Percentiles rank a stretch among this genome's conserved stretches.
phyloP scores from a whole-genome alignment of 192 early-diverging fungal genomes.

The Coemansia sp. region DNA sequence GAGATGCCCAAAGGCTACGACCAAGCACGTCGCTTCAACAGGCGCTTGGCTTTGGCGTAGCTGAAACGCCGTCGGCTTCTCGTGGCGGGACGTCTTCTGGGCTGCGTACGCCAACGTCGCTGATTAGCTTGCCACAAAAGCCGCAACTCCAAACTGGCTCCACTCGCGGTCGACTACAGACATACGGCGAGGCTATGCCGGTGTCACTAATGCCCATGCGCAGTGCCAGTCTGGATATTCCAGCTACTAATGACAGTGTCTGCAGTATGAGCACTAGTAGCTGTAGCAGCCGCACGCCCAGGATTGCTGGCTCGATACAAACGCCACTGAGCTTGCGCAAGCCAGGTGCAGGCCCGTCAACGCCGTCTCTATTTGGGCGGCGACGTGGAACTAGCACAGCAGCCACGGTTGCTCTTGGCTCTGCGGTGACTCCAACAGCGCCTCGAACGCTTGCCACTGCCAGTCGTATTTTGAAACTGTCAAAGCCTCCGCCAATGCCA shows the following conservation, averaged over 20 bases:
- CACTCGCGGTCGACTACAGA: slow-evolving; percentile 1
- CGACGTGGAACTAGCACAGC: background rate
- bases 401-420: background rate
- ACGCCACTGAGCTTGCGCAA: background rate
- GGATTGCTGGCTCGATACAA: background rate
- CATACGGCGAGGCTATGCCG: slow-evolving; percentile 18
- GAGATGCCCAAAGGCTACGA: background rate
- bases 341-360: background rate
- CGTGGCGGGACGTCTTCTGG: background rate
- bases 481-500: background rate
- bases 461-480: slow-evolving; percentile 1
- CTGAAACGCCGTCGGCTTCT: background rate
- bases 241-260: background rate
- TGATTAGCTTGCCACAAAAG: background rate
- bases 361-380: background rate
- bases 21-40: background rate
- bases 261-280: slow-evolving; percentile 1
- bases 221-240: slow-evolving; percentile 14
- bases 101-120: slow-evolving; percentile 18
- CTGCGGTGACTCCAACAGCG: slow-evolving; percentile 1
- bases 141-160: background rate
- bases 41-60: background rate
- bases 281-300: background rate
- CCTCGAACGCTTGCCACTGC: background rate
- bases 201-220: slow-evolving; percentile 26